Base-by-base conservation (phyloP, 2,329 filamentous ascomycete species). In the Lachnellula subtilissima region DNA sequence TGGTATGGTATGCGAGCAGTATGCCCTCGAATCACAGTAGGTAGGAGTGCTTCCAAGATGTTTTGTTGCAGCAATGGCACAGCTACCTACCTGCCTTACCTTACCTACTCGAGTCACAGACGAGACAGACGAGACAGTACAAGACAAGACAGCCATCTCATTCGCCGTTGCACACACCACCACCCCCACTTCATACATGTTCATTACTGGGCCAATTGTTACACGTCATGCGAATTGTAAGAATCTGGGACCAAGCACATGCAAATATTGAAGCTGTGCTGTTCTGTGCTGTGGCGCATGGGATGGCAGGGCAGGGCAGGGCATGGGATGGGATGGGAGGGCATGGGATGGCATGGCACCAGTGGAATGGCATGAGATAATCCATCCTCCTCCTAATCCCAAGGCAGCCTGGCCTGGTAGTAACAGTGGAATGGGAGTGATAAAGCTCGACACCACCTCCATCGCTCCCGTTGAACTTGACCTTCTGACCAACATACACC, bases 241-340 rank as follows among this genome's bases (percentile, higher is more conserved):
- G 55, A 57, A 58, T 45, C 53, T 55, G 53, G 56, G 49, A 54
- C 14, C 15, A 8, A 39, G 52, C 56, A 58, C 52, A 55, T 58
- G 56, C 53, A 58, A 58, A 58, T 54, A n/a, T 22, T 15, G 17
- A 23, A 23, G 45, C 45, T 25, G 15, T 25, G 25, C 25, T 5
- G 25, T 25, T 5, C 45, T 25, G 9, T 52, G 37, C 37, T 58
- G 52, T 58, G 56, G 56, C 56, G 56, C 52, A 58, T 39, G 22
- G 4, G 22, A 22, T 22, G 22, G 22, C 22, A 22, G 2, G 22
- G 22, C 22, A 22, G 22, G 22, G 22, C 22, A 3, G 19, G 19
- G n/a, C n/a, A 22, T 22, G 19, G 19, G 2, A 22, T 22, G 19
- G 19, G 2, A 22, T 22, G 19, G 19, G 2, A 22, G 2, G 19